A percentile compares a stretch with the other conserved stretches of the same genome.
These are phyloP conservation scores for Xylaria hypoxylon DNA, from an alignment of 2,329 filamentous ascomycete species.

Conservation along the genomic window DNA sequence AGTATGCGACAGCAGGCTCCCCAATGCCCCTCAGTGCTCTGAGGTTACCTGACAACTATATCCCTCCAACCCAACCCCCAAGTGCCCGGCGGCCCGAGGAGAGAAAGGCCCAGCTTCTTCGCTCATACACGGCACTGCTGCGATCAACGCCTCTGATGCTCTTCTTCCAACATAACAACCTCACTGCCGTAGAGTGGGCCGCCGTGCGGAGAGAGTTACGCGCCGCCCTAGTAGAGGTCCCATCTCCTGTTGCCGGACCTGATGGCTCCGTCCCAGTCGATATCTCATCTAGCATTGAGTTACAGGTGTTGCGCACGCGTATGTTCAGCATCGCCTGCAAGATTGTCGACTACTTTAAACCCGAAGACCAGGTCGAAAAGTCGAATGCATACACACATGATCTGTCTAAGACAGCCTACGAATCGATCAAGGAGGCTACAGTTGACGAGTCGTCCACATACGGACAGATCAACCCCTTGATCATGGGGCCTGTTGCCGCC, in stretches of 20 bases:
- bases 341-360: conserved; percentile 85
- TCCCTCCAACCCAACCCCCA: conserved; percentile 81
- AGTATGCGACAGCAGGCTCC: conserved; percentile 46
- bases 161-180: conserved; percentile 79
- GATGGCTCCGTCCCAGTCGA: conserved; percentile 58
- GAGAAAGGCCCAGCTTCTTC: conserved; percentile 88
- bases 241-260: conserved; percentile 48
- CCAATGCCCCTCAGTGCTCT: conserved; percentile 44
- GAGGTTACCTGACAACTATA: conserved; percentile 60
- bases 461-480: conserved; percentile 75
- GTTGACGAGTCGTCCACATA: conserved; percentile 57
- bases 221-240: conserved; percentile 58
- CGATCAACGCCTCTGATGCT: conserved; percentile 87
- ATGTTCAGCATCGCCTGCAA: conserved; percentile 89
- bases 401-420: conserved; percentile 65
- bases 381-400: conserved; percentile 62
- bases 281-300: conserved; percentile 72
- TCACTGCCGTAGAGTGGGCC: conserved; percentile 79
- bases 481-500: conserved; percentile 84
- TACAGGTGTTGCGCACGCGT: conserved; percentile 88
- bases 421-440: conserved; percentile 56
- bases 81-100: conserved; percentile 87
- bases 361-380: conserved; percentile 54
- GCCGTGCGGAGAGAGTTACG: conserved; percentile 77
- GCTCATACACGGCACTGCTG: conserved; percentile 88